Conservation (phyloP, 2,329 filamentous ascomycete genomes). For the Ceratocystis harringtonii region DNA sequence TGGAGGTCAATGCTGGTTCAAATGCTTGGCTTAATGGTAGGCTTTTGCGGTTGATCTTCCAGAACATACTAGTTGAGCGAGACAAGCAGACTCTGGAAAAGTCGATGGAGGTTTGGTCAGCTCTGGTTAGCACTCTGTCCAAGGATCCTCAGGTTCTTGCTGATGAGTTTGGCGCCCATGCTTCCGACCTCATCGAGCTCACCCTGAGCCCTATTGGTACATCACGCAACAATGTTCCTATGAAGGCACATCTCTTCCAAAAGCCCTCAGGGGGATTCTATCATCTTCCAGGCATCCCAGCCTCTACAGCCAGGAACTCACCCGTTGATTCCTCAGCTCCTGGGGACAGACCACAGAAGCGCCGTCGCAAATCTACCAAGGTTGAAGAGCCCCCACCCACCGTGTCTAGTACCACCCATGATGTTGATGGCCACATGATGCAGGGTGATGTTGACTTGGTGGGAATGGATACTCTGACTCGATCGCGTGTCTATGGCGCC, state of each 20-base stretch:
- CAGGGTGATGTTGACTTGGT: conserved; percentile 92
- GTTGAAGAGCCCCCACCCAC: conserved; percentile 44
- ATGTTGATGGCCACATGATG: conserved; percentile 96
- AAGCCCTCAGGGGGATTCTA: conserved; percentile 85
- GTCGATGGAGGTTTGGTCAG: conserved; percentile 76
- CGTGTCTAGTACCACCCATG: conserved; percentile 57
- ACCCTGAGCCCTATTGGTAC: conserved; percentile 86
- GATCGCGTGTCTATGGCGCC: conserved; percentile 77
- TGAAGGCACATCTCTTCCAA: conserved; percentile 80
- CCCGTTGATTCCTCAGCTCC: conserved; percentile 34
- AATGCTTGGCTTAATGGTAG: conserved; percentile 69
- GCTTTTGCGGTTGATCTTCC: conserved; percentile 76
- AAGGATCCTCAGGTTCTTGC: conserved; percentile 50
- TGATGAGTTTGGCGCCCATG: conserved; percentile 56
- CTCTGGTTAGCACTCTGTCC: conserved; percentile 55
- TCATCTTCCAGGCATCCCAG: conserved; percentile 29
- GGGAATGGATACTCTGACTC: conserved; percentile 71
- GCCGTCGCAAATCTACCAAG: conserved; percentile 74
- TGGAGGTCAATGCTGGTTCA: conserved; percentile 60
- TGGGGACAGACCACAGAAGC: conserved; percentile 52
- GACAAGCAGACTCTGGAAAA: conserved; percentile 69
- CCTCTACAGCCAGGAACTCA: conserved; percentile 22
- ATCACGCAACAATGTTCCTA: conserved; percentile 75
- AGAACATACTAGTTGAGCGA: conserved; percentile 87
- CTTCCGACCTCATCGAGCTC: conserved; percentile 69